A percentile compares a stretch with the other conserved stretches of the same genome.
Conservation (phyloP, 768 basidiomycete genomes). For the Boletus pseudopeckii region DNA sequence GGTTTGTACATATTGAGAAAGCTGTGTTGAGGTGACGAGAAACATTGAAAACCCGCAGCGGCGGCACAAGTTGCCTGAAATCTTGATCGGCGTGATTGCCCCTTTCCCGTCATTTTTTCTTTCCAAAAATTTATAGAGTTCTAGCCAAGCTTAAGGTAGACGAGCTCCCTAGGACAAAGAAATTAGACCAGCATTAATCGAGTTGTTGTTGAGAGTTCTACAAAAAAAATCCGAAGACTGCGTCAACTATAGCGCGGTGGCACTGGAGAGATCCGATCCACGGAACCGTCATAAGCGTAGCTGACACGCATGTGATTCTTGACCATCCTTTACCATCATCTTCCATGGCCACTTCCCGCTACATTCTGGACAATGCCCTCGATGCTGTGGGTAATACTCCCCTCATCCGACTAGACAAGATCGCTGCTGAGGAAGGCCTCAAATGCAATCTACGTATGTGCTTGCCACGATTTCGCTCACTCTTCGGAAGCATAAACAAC, state of each 20-base stretch:
- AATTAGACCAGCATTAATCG: too few species aligned
- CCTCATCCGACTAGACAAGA: slow-evolving; percentile 78
- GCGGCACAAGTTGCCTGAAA: too few species aligned
- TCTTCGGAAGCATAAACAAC: background rate
- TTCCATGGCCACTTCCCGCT: slow-evolving; percentile 33
- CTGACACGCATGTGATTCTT: background rate
- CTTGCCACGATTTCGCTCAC: background rate
- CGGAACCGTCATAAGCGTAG: slow-evolving; percentile 1
- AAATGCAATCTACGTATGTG: slow-evolving; percentile 86
- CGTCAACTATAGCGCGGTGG: background rate
- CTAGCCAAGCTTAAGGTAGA: too few species aligned
- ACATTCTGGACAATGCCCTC: slow-evolving; percentile 72
- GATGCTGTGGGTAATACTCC: slow-evolving; percentile 91
- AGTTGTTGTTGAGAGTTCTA: too few species aligned
- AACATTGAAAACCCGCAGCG: too few species aligned
- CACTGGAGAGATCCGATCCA: slow-evolving; percentile 8
- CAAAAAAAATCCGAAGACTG: too few species aligned
- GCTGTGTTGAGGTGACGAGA: too few species aligned
- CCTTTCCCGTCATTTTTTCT: too few species aligned
- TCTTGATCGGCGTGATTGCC: too few species aligned
- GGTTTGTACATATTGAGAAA: too few species aligned
- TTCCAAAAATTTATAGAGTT: too few species aligned
- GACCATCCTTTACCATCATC: background rate
- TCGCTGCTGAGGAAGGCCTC: slow-evolving; percentile 69
- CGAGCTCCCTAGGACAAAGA: too few species aligned